Evolutionary conservation across 805 yeast species (phyloP).

Genomic region (Huiozyma sinensis): DNA sequence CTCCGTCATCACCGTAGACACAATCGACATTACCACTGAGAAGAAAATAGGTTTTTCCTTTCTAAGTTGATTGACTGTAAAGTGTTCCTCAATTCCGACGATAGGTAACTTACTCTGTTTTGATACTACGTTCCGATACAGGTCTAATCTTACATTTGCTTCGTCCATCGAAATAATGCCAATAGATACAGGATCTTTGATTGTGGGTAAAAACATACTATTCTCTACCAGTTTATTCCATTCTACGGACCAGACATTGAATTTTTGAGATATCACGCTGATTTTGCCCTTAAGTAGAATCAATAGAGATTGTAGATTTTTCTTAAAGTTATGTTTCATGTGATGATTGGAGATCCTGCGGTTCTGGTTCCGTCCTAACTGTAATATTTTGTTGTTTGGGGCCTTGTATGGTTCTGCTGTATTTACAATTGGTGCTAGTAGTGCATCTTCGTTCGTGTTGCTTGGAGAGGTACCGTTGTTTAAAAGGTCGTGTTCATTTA

Average conservation of each 20-base stretch:
- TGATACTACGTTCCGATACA: conserved; percentile 40
- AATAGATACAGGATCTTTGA: conserved; percentile 43
- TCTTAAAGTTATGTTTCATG: conserved; percentile 11
- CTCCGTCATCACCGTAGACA: conserved; percentile 35
- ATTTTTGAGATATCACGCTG: conserved; percentile 33
- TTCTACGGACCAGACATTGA: conserved; percentile 32
- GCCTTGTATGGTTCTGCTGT: neutral
- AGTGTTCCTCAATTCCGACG: conserved; percentile 39
- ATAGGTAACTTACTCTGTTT: conserved; percentile 39
- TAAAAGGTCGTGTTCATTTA: conserved; percentile 1
- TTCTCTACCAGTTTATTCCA: conserved; percentile 37
- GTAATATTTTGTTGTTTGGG: neutral
- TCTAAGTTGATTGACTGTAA: conserved; percentile 39
- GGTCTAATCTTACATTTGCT: conserved; percentile 42
- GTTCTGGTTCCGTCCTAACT: neutral
- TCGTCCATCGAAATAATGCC: conserved; percentile 52
- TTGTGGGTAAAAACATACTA: conserved; percentile 33
- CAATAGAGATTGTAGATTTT: conserved; percentile 18
- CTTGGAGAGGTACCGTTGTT: neutral
- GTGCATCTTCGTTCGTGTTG: neutral
- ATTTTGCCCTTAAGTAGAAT: conserved; percentile 24
- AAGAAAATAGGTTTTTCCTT: conserved; percentile 49
- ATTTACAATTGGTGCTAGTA: neutral
- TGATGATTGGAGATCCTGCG: neutral
- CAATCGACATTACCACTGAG: conserved; percentile 51